Evolutionary conservation across 768 basidiomycete species (phyloP).

Genomic region (Suillus spraguei): DNA sequence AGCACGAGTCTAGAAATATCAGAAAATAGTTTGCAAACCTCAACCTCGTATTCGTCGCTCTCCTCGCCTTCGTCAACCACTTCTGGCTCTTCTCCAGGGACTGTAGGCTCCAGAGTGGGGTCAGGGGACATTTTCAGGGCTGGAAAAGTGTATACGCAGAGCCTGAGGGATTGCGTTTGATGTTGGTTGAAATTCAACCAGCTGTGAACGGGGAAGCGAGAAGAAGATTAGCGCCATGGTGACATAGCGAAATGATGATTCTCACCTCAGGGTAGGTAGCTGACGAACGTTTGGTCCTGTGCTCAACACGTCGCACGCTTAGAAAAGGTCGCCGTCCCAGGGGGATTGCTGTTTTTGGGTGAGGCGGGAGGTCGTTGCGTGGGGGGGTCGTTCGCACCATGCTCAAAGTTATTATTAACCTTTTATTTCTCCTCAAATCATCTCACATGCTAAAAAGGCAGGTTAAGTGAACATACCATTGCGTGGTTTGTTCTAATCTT

Average conservation of each 20-base stretch:
- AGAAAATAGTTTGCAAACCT: constrained; percentile 20
- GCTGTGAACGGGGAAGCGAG: constrained; percentile 12
- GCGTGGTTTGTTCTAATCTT: not conserved
- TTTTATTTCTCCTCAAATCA: not conserved
- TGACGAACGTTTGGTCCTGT: constrained; percentile 14
- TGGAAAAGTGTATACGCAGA: constrained; percentile 9
- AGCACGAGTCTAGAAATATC: not conserved
- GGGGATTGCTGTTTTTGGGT: constrained; percentile 9
- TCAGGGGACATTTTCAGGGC: constrained; percentile 23
- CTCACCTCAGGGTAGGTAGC: constrained; percentile 6
- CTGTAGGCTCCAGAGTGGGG: constrained; percentile 19
- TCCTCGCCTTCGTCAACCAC: constrained; percentile 27
- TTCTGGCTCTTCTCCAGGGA: constrained; percentile 11
- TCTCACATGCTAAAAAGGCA: not conserved
- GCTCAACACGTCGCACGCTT: constrained; percentile 12
- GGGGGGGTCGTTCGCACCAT: constrained; percentile 1
- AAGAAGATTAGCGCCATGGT: constrained; percentile 18
- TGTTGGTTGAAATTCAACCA: constrained; percentile 10
- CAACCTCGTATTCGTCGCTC: constrained; percentile 28
- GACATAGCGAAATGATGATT: constrained; percentile 12
- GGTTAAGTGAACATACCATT: not conserved
- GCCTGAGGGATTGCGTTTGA: constrained; percentile 11
- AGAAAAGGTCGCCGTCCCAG: constrained; percentile 9
- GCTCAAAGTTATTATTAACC: not conserved
- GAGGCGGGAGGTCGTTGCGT: constrained; percentile 5